phyloP scores from a whole-genome alignment of 352 stramenopile species.

The Achlya hypogyna region DNA sequence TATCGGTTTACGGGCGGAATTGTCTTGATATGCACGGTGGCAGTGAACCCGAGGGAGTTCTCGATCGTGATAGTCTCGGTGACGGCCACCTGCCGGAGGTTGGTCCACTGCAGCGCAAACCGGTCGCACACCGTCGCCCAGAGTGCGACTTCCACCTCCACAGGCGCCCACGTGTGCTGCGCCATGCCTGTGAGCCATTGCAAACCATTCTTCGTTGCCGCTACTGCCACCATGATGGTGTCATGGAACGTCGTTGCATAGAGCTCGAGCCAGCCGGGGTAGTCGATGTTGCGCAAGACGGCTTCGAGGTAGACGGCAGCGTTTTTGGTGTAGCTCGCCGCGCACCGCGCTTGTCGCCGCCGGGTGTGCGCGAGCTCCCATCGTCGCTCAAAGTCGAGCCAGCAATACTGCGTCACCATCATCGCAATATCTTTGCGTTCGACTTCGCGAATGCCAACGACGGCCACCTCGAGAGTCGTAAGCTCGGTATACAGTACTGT shows the following conservation, averaged over 20 bases:
- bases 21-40: background rate
- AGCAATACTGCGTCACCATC: constrained; percentile 10
- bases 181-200: constrained; percentile 6
- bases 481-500: background rate
- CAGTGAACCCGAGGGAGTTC: constrained; percentile 1
- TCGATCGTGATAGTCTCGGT: constrained; percentile 5
- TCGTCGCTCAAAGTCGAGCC: constrained; percentile 7
- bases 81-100: background rate
- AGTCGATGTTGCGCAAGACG: constrained; percentile 7
- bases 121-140: background rate
- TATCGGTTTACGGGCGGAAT: constrained; percentile 1
- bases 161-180: background rate
- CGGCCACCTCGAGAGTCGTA: background rate
- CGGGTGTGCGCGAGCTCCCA: constrained; percentile 6
- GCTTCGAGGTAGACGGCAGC: constrained; percentile 13
- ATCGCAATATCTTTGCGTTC: background rate
- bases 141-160: background rate
- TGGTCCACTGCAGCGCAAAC: constrained; percentile 11
- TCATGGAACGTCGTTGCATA: background rate
- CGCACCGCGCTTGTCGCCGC: background rate
- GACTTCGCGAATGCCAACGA: background rate
- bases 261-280: background rate
- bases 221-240: background rate
- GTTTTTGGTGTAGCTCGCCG: background rate
- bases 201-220: background rate